Percentiles rank a stretch among this genome's conserved stretches.
These are phyloP conservation scores for Globisporangium orthogonon DNA, from an alignment of 352 stramenopile genomes.

Conservation along the genomic window DNA sequence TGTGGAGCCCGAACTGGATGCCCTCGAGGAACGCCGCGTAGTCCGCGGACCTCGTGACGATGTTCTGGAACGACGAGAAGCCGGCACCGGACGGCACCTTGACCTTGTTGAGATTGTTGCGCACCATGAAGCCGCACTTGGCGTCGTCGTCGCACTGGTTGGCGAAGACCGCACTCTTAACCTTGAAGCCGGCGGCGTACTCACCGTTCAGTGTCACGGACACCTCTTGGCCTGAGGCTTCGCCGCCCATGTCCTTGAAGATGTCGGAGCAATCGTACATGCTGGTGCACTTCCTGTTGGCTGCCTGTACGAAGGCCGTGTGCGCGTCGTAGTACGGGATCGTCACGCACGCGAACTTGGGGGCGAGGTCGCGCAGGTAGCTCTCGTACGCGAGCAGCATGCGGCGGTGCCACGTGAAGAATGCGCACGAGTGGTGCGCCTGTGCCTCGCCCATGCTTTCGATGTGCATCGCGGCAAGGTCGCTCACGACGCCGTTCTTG, in stretches of 20 bases:
- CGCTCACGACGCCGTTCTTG: constrained; percentile 33
- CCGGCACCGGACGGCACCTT: constrained; percentile 37
- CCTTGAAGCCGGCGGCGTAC: constrained; percentile 20
- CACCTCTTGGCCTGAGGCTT: constrained; percentile 22
- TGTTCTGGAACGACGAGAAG: constrained; percentile 44
- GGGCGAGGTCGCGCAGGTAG: constrained; percentile 47
- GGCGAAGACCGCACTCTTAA: constrained; percentile 25
- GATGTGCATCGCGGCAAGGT: constrained; percentile 38
- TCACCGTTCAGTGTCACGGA: constrained; percentile 26
- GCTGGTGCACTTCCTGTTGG: constrained; percentile 38
- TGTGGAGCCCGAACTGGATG: constrained; percentile 59
- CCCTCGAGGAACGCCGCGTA: constrained; percentile 50
- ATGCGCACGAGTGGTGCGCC: constrained; percentile 47
- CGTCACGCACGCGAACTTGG: constrained; percentile 57
- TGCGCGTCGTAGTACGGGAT: constrained; percentile 78
- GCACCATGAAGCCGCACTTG: constrained; percentile 31
- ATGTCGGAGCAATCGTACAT: constrained; percentile 66
- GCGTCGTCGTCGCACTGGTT: constrained; percentile 34
- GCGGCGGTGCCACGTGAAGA: constrained; percentile 65
- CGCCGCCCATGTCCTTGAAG: constrained; percentile 24
- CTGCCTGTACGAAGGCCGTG: constrained; percentile 44
- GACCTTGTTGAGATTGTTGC: constrained; percentile 33
- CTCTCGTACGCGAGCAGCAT: constrained; percentile 58
- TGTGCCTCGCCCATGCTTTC: constrained; percentile 42
- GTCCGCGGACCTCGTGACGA: constrained; percentile 42